Evolutionary conservation across 2,329 filamentous ascomycete species (phyloP), one percentile per base, ranked within the genome.

Genomic region (Fusarium piperis): DNA sequence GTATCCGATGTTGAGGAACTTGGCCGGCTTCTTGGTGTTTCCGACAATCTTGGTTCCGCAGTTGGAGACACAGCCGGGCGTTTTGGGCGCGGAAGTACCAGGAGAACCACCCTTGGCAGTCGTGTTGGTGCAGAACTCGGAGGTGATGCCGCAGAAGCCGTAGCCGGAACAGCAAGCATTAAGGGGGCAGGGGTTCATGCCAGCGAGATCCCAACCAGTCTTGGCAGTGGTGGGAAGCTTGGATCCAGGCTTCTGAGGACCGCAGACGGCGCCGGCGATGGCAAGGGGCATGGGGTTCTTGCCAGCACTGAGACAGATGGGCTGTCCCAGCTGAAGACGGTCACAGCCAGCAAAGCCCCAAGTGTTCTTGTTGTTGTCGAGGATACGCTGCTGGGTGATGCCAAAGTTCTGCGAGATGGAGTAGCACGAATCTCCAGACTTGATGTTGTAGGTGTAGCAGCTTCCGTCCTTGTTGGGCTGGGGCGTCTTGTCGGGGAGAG

Each of bases 181-280:
- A 0, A 85, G 75, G 0, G 83, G 83, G 65, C 86, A 88, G 0
- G 80, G 83, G 65, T 87, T 88, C 7, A 88, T 73, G 10, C 76
- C 71, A 1, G 77, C 68, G 4, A 86, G 73, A 56, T 75, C 76
- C 76, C 46, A 65, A 0, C 62, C 36, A 15, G 72, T 79, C n/a
- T 78, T 80, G 1, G 70, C 62, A 13, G 77, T 72, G 0, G 73
- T 16, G 0, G 78, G 78, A n/a, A 67, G 68, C 12, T 52, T 59
- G 0, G 80, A 79, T 8, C 76, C 78, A 4, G 76, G 73, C 38
- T 75, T 75, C 57, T 78, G 76, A 1, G 82, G 81, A 1, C 82
- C 81, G 16, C 81, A 83, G 0, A 77, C 68, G 4, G 80, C 78
- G 12, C 77, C 76, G 3, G 75, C 26, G 6, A 81, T 58, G 0